These are phyloP conservation scores for Aspergillus melleus DNA, from an alignment of 2,329 filamentous ascomycete species.

Conservation along the genomic window DNA sequence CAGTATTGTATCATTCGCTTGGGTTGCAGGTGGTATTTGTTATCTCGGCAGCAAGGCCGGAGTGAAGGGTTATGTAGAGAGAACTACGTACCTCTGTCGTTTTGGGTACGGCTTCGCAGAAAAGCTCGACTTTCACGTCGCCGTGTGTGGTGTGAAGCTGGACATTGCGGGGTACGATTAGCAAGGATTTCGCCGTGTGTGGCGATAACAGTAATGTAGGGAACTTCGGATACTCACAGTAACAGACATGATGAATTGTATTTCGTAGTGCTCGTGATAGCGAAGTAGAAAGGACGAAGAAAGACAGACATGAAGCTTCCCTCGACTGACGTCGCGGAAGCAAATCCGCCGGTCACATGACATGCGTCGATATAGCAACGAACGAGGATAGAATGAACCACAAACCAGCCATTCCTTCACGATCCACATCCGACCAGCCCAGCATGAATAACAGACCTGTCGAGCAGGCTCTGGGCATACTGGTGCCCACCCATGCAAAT, in stretches of 20 bases:
- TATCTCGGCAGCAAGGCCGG: too few species aligned
- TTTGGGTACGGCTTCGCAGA: slow-evolving; percentile 91
- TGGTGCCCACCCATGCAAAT: slow-evolving; percentile 71
- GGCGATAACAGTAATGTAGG: too few species aligned
- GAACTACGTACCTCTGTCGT: slow-evolving; percentile 69
- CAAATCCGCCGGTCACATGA: slow-evolving; percentile 15
- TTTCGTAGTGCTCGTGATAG: not conserved
- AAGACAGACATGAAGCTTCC: slow-evolving; percentile 8
- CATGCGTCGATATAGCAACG: not conserved
- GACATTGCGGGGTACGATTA: not conserved
- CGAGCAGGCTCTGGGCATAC: slow-evolving; percentile 69
- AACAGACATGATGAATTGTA: slow-evolving; percentile 28
- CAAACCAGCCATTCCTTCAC: not conserved
- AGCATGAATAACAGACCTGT: slow-evolving; percentile 70
- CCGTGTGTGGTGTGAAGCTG: slow-evolving; percentile 82
- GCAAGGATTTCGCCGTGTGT: not conserved
- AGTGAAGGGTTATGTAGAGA: too few species aligned
- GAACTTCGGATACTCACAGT: slow-evolving; percentile 35
- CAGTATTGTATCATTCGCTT: not conserved
- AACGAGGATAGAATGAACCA: not conserved
- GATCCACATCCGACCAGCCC: not conserved
- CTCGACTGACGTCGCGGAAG: not conserved
- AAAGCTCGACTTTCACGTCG: slow-evolving; percentile 92
- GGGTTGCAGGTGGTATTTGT: too few species aligned
- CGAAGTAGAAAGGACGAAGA: not conserved